phyloP scores from a whole-genome alignment of 306 rosid genomes.

The Trifolium subterraneum region DNA sequence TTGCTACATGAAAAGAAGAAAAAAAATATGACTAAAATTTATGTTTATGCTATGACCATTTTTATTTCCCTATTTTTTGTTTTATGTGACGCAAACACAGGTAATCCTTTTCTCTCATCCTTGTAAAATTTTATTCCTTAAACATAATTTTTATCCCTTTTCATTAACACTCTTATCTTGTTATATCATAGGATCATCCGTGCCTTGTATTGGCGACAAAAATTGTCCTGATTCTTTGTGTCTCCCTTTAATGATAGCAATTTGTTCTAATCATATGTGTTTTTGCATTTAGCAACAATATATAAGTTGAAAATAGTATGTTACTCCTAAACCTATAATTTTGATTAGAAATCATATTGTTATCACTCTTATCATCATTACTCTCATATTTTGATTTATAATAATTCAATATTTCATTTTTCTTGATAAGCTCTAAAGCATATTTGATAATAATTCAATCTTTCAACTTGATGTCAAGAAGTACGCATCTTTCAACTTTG shows the following conservation, averaged over 20 bases:
- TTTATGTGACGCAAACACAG: not conserved
- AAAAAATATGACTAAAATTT: not conserved
- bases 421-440: no score
- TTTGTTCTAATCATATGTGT: conserved; percentile 6
- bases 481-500: no score
- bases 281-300: not conserved
- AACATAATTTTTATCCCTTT: not conserved
- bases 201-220: not conserved
- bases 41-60: not conserved
- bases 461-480: no score
- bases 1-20: not conserved
- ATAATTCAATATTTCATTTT: no score
- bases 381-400: no score
- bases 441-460: no score
- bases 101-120: not conserved
- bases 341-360: no score
- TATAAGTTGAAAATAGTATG: not conserved
- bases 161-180: not conserved
- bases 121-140: not conserved
- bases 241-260: not conserved
- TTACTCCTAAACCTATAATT: no score
- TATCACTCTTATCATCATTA: no score
- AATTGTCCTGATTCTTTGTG: not conserved
- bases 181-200: not conserved
- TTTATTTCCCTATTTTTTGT: not conserved